phyloP scores from a whole-genome alignment of 371 early-diverging fungal species.

The Mortierella sp. region DNA sequence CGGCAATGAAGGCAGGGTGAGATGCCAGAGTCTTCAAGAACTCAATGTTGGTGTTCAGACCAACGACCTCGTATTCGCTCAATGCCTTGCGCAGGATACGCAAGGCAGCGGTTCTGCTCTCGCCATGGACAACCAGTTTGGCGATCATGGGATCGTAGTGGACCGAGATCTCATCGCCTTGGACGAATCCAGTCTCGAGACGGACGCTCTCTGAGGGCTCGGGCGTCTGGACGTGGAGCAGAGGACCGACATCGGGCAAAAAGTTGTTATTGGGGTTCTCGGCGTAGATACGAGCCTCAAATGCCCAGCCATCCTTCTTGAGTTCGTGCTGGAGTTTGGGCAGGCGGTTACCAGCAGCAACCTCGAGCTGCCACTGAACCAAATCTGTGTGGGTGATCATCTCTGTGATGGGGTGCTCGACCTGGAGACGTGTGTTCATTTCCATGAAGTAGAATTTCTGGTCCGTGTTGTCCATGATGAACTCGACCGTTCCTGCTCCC shows the following conservation, averaged over 20 bases:
- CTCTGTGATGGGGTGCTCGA: conserved; percentile 98
- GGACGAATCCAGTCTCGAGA: conserved; percentile 92
- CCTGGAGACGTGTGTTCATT: conserved; percentile 96
- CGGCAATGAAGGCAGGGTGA: conserved; percentile 88
- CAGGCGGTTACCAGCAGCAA: conserved; percentile 87
- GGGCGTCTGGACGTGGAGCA: conserved; percentile 82
- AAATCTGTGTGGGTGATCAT: conserved; percentile 95
- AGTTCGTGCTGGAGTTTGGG: conserved; percentile 82
- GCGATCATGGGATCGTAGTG: conserved; percentile 99
- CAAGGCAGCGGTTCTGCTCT: conserved; percentile 87
- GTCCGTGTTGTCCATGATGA: conserved; percentile 91
- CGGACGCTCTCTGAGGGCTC: conserved; percentile 71
- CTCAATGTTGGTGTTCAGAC: conserved; percentile 92
- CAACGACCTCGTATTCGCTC: conserved; percentile 89
- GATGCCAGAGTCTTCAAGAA: conserved; percentile 85
- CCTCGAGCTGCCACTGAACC: conserved; percentile 93
- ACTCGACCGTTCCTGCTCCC: conserved; percentile 98
- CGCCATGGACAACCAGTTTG: conserved; percentile 91
- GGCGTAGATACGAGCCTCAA: conserved; percentile 98
- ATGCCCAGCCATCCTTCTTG: conserved; percentile 86
- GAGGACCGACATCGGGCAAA: conserved; percentile 94
- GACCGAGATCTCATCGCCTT: conserved; percentile 93
- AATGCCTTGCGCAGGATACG: conserved; percentile 84
- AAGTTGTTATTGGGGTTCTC: conserved; percentile 94
- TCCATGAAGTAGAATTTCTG: conserved; percentile 97